phyloP scores from a whole-genome alignment of 768 basidiomycete species.

The Pleurotus cornucopiae region DNA sequence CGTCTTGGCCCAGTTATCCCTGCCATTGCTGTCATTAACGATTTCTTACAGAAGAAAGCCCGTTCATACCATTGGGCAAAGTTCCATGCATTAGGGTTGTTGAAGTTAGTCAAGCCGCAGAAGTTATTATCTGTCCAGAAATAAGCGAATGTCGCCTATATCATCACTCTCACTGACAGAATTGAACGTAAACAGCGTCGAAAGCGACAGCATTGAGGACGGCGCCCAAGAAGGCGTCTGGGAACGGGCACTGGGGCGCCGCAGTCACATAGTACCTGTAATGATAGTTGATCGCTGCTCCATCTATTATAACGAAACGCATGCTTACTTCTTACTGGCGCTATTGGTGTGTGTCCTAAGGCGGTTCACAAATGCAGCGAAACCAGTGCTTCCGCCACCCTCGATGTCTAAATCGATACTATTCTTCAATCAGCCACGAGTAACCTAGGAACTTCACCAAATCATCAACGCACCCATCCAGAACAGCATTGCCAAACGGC shows the following conservation, averaged over 20 bases:
- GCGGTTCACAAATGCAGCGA: constrained; percentile 41
- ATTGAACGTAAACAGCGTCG: constrained; percentile 66
- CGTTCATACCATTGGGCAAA: constrained; percentile 37
- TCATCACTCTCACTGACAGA: constrained; percentile 26
- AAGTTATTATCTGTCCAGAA: constrained; percentile 33
- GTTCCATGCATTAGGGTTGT: constrained; percentile 43
- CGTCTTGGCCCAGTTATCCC: constrained; percentile 57
- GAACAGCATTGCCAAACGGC: constrained; percentile 60
- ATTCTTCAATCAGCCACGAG: too few relatives aligned
- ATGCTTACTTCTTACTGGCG: constrained; percentile 43
- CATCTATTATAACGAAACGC: neutral
- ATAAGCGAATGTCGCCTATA: neutral
- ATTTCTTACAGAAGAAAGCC: neutral
- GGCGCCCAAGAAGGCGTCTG: constrained; percentile 50
- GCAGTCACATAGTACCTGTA: constrained; percentile 51
- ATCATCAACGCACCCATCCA: constrained; percentile 47
- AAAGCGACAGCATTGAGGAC: constrained; percentile 56
- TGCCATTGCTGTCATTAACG: constrained; percentile 10
- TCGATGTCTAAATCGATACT: constrained; percentile 65
- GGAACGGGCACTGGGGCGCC: constrained; percentile 56
- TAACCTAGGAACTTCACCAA: too few relatives aligned
- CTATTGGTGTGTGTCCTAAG: constrained; percentile 39
- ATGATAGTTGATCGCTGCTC: neutral
- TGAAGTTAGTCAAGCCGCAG: constrained; percentile 41
- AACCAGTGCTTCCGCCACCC: constrained; percentile 44